Evolutionary conservation across 2,329 filamentous ascomycete genomes (phyloP), one percentile per base, ranked within the genome.

Genomic region (Simplicillium aogashimaense): DNA sequence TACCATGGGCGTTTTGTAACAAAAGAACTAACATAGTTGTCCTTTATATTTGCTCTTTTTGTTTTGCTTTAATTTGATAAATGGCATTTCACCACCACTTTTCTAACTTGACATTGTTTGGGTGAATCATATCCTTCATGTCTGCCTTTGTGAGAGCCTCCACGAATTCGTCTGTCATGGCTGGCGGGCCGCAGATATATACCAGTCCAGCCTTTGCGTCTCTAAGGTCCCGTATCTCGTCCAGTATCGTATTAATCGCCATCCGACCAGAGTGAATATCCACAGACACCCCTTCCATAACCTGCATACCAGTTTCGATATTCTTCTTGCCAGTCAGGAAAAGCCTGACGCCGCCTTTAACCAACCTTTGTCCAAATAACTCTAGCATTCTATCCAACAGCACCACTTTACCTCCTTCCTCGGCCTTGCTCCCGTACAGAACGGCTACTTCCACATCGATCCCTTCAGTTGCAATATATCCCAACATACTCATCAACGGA

Each of bases 401-500:
- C 11, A 78, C 53, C 15, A 80, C 60, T 56, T 53, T 47, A 44
- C 45, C 45, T 36, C 46, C 3, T 45, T 60, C 43, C 55, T n/a
- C 12, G 30, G 54, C 47, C 43, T 64, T 66, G 17, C 63, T 74
- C 3, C 74, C 74, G 55, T 89, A 89, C 28, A 89, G 49, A 42
- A 88, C 66, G 33, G 68, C 64, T 13, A 86, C 70, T 12, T 74
- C 59, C 9, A 58, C 46, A 5, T 43, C 36, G 10, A 31, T 32
- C n/a, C 41, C 31, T 35, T 62, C 61, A 48, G 72, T 60, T 17
- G 67, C 67, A 7, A 88, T 63, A 44, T 74, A 70, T 13, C 74
- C 69, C 37, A 87, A 63, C 57, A 90, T 90, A 40, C 83, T 86
- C 41, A 87, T 74, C 5, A 90, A 63, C 1, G 86, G 86, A 51